A percentile compares a stretch with the other conserved stretches of the same genome.
Evolutionary conservation across 768 basidiomycete genomes (phyloP).

Genomic region (Artomyces pyxidatus): DNA sequence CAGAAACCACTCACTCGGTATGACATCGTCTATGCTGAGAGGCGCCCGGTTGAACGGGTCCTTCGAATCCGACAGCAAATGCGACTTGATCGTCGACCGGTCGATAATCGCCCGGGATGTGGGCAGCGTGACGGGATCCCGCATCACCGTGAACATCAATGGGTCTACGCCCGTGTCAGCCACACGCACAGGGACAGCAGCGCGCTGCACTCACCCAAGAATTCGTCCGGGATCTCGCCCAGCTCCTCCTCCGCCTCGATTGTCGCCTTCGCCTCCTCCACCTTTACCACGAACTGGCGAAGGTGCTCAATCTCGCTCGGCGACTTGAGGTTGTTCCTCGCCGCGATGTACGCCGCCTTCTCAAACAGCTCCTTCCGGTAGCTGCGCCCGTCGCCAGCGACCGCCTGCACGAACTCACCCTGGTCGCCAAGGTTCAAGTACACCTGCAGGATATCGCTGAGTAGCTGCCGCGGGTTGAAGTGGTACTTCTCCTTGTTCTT

Average conservation of each 20-base stretch:
- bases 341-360: constrained; percentile 58
- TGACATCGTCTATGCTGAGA: constrained; percentile 68
- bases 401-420: constrained; percentile 71
- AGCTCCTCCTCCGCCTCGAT: constrained; percentile 88
- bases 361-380: constrained; percentile 83
- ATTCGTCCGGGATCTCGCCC: constrained; percentile 93
- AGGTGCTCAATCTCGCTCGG: constrained; percentile 69
- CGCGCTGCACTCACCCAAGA: constrained; percentile 63
- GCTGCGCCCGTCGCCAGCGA: constrained; percentile 91
- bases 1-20: constrained; percentile 63
- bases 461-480: constrained; percentile 76
- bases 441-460: constrained; percentile 84
- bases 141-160: constrained; percentile 88
- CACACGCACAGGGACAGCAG: constrained; percentile 6
- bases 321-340: constrained; percentile 59
- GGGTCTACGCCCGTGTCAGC: constrained; percentile 48
- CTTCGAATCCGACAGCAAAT: constrained; percentile 80
- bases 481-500: constrained; percentile 81
- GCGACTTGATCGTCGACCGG: constrained; percentile 89
- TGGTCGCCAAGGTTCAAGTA: constrained; percentile 83
- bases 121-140: constrained; percentile 87
- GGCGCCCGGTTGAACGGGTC: constrained; percentile 96
- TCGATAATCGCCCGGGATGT: constrained; percentile 76
- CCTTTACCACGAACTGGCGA: constrained; percentile 62
- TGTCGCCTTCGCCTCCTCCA: constrained; percentile 73